Evolutionary conservation across 1,284 basidiomycete species (phyloP).

Genomic region (Kalmanozyma brasiliensis): DNA sequence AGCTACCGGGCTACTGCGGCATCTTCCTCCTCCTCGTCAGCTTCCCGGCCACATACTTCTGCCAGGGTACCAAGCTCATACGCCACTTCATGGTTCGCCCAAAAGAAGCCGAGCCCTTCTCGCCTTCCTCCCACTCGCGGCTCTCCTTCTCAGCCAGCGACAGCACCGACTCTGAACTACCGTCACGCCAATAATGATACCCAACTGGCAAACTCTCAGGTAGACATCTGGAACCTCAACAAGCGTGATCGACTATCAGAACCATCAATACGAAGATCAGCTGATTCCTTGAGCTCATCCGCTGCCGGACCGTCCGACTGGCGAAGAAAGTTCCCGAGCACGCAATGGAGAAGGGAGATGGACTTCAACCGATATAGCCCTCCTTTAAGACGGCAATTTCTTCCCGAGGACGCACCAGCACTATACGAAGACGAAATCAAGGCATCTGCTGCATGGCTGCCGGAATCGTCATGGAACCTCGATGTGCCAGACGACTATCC

Average conservation of each 20-base stretch:
- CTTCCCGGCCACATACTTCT: background rate
- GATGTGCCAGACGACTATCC: slow-evolving; percentile 26
- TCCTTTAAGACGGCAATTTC: slow-evolving; percentile 18
- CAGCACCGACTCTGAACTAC: background rate
- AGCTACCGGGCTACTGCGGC: background rate
- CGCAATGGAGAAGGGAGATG: slow-evolving; percentile 34
- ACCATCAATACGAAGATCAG: background rate
- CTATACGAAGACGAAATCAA: slow-evolving; percentile 41
- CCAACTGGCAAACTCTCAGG: background rate
- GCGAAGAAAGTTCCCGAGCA: slow-evolving; percentile 27
- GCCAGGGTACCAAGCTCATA: background rate
- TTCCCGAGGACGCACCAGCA: slow-evolving; percentile 32
- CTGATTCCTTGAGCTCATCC: background rate
- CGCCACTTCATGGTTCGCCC: background rate
- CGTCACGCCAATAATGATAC: background rate
- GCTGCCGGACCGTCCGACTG: slow-evolving; percentile 13
- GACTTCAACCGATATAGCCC: slow-evolving; percentile 35
- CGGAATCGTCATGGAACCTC: slow-evolving; percentile 21
- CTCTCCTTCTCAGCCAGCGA: slow-evolving; percentile 15
- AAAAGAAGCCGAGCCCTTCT: background rate
- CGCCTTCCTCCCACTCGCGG: background rate
- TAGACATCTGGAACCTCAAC: slow-evolving; percentile 4
- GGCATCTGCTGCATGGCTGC: slow-evolving; percentile 24
- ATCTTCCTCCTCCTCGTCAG: slow-evolving; percentile 9
- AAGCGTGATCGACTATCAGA: background rate